These are phyloP conservation scores for Vigna reflexopilosa DNA, from an alignment of 306 rosid species.

Conservation along the genomic window DNA sequence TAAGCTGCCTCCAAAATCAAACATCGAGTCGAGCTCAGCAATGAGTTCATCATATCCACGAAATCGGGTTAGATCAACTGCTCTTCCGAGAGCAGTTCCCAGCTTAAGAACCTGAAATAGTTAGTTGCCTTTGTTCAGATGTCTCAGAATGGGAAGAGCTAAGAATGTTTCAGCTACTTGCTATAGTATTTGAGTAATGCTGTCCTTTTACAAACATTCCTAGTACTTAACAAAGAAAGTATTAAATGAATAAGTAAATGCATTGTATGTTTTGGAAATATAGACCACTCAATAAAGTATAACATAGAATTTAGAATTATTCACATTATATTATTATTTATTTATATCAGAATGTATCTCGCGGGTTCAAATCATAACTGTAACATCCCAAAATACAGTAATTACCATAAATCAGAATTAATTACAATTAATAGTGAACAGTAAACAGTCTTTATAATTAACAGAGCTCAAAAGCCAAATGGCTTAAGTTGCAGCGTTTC, in stretches of 20 bases:
- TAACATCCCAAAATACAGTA: too few species aligned
- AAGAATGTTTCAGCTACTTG: slow-evolving; percentile 9
- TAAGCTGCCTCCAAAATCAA: slow-evolving; percentile 66
- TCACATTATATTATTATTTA: background rate
- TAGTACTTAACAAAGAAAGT: background rate
- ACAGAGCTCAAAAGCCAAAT: too few species aligned
- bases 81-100: slow-evolving; percentile 71
- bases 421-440: too few species aligned
- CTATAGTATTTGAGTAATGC: slow-evolving; percentile 7
- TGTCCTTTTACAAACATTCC: background rate
- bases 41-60: slow-evolving; percentile 59
- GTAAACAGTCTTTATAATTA: too few species aligned
- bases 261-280: background rate
- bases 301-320: background rate
- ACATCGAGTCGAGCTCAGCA: slow-evolving; percentile 66
- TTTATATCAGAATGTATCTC: background rate
- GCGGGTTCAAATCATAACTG: slow-evolving; percentile 12
- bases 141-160: slow-evolving; percentile 16
- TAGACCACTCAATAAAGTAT: too few species aligned
- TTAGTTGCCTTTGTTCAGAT: slow-evolving; percentile 24
- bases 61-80: slow-evolving; percentile 58
- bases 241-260: background rate
- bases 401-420: too few species aligned
- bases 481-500: too few species aligned
- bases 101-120: slow-evolving; percentile 68